phyloP scores from a whole-genome alignment of 2,329 filamentous ascomycete species.

The Talaromyces atroroseus region DNA sequence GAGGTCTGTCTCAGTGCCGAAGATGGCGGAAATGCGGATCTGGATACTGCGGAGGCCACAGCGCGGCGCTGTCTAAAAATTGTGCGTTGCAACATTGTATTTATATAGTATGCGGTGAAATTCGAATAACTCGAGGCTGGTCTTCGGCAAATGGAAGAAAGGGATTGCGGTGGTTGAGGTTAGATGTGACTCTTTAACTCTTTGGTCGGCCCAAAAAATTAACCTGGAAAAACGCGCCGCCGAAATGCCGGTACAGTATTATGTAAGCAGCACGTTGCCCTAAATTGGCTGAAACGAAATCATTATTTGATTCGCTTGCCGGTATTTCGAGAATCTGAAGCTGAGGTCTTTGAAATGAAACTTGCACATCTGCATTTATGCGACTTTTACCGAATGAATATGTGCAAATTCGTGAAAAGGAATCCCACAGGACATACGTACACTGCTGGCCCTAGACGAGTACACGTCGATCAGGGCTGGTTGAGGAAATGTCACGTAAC shows the following conservation, averaged over 20 bases:
- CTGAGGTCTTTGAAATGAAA: not conserved
- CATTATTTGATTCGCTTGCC: not conserved
- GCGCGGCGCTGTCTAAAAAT: slow-evolving; percentile 39
- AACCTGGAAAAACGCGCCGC: slow-evolving; percentile 9
- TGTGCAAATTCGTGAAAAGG: too few species aligned
- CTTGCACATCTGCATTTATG: too few species aligned
- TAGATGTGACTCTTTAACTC: slow-evolving; percentile 1
- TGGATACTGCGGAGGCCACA: slow-evolving; percentile 30
- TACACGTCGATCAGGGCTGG: too few species aligned
- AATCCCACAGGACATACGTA: too few species aligned
- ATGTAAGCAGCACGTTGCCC: slow-evolving; percentile 9
- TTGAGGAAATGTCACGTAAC: too few species aligned
- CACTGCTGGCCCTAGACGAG: too few species aligned
- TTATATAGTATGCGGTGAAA: not conserved
- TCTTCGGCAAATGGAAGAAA: not conserved
- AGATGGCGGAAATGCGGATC: slow-evolving; percentile 29
- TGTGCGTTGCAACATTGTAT: slow-evolving; percentile 39
- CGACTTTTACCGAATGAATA: too few species aligned
- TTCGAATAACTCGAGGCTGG: not conserved
- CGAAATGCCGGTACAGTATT: slow-evolving; percentile 10
- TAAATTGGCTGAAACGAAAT: not conserved
- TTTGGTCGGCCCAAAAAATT: not conserved
- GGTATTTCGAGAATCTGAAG: not conserved
- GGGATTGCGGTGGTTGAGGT: slow-evolving; percentile 1
- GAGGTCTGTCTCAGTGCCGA: slow-evolving; percentile 30